Conservation (phyloP, 495 filamentous ascomycete species). For the Lasiosphaeris hirsuta region DNA sequence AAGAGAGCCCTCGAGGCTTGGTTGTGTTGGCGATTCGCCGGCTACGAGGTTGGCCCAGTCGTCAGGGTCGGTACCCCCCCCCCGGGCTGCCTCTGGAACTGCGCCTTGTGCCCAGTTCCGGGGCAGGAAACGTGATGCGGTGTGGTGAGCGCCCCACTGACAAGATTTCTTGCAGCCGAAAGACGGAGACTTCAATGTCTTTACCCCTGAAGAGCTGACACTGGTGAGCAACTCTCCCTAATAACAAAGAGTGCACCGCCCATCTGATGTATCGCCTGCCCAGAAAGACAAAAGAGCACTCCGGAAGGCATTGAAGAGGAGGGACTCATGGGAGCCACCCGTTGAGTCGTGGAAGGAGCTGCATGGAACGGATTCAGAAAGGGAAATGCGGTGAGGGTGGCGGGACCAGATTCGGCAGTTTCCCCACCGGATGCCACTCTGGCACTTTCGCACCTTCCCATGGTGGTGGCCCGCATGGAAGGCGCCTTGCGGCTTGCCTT, state of each 20-base stretch:
- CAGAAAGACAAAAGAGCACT: background rate
- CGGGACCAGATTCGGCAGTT: no score
- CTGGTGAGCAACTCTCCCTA: background rate
- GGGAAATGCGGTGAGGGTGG: background rate
- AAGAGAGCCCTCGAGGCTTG: slow-evolving; percentile 4
- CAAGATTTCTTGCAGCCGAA: background rate
- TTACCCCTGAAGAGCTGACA: background rate
- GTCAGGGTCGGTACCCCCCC: no score
- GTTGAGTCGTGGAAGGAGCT: background rate
- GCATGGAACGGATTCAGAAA: background rate
- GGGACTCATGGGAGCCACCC: background rate
- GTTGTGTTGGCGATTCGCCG: background rate
- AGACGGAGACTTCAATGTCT: slow-evolving; percentile 1
- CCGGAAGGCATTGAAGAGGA: background rate
- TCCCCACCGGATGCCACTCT: no score
- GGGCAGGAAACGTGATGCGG: background rate
- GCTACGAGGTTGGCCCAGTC: background rate
- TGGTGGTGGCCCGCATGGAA: no score
- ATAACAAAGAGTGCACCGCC: background rate
- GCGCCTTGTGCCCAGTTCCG: no score
- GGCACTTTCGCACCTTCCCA: no score
- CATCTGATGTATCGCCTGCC: background rate
- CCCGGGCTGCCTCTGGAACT: no score
- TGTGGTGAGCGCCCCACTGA: background rate
- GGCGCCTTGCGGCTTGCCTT: no score